Conservation (phyloP, 2,329 filamentous ascomycete genomes). For the Aspergillus tubingensis region DNA sequence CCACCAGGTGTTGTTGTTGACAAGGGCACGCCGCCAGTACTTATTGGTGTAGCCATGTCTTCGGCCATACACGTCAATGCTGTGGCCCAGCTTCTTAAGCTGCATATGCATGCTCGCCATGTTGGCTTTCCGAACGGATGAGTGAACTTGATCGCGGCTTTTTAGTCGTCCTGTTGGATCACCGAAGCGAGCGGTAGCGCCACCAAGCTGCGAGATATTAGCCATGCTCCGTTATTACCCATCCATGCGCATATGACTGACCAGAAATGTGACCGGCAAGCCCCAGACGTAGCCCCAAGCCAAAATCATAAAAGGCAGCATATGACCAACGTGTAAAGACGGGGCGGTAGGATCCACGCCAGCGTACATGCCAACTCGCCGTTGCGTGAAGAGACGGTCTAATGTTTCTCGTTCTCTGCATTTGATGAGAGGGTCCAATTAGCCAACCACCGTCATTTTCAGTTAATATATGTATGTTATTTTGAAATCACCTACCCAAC, state of each 20-base stretch:
- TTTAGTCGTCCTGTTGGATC: slow-evolving; percentile 50
- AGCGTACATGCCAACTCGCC: slow-evolving; percentile 49
- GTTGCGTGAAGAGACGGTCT: slow-evolving; percentile 47
- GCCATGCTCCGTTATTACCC: not conserved
- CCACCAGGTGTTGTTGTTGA: slow-evolving; percentile 87
- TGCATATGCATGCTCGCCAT: slow-evolving; percentile 53
- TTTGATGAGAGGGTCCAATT: not conserved
- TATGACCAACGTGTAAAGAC: slow-evolving; percentile 53
- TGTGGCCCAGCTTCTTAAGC: slow-evolving; percentile 66
- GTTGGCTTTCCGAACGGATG: slow-evolving; percentile 46
- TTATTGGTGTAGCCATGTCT: slow-evolving; percentile 66
- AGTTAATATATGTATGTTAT: not conserved
- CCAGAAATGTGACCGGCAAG: slow-evolving; percentile 47
- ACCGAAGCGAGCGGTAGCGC: slow-evolving; percentile 49
- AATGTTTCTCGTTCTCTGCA: slow-evolving; percentile 46
- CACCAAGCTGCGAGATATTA: slow-evolving; percentile 45
- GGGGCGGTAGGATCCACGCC: slow-evolving; percentile 54
- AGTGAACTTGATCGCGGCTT: slow-evolving; percentile 40
- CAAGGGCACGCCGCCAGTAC: slow-evolving; percentile 62
- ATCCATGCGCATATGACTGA: slow-evolving; percentile 27
- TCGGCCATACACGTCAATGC: slow-evolving; percentile 66
- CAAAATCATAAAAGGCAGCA: slow-evolving; percentile 54
- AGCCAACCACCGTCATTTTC: slow-evolving; percentile 8
- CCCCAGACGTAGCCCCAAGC: slow-evolving; percentile 54
- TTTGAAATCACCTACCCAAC: slow-evolving; percentile 41